Evolutionary conservation across 306 rosid genomes (phyloP).

Genomic region (Ormosia emarginata): DNA sequence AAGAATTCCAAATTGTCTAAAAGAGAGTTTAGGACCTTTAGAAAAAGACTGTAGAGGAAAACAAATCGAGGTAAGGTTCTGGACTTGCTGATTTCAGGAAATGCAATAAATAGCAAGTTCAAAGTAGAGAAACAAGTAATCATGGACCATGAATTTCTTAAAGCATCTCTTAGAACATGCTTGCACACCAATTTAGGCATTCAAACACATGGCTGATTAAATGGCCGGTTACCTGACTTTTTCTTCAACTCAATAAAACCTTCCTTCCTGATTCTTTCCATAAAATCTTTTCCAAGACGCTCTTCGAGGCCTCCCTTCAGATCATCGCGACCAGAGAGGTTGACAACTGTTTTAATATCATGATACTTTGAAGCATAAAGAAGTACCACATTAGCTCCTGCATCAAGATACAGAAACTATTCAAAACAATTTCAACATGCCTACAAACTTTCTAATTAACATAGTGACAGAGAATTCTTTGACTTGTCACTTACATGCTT

Average conservation of each 20-base stretch:
- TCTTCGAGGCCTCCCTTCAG: slow-evolving; percentile 50
- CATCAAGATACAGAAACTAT: slow-evolving; percentile 12
- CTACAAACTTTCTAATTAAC: not conserved
- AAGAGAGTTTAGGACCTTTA: not conserved
- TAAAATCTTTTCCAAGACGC: slow-evolving; percentile 51
- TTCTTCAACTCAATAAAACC: slow-evolving; percentile 62
- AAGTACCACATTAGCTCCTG: slow-evolving; percentile 76
- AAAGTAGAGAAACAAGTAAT: slow-evolving; percentile 4
- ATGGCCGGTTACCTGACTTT: slow-evolving; percentile 45
- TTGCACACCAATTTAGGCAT: not conserved
- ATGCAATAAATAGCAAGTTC: not conserved
- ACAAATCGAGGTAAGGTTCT: not conserved
- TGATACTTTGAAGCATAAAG: slow-evolving; percentile 68
- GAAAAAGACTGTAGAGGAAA: not conserved
- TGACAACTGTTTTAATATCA: slow-evolving; percentile 56
- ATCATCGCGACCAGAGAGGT: slow-evolving; percentile 76
- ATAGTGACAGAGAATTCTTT: not conserved
- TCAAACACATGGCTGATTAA: not conserved
- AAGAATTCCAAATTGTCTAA: not conserved
- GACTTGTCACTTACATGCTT: not conserved
- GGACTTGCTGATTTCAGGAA: not conserved
- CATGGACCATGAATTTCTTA: not conserved
- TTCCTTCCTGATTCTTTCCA: slow-evolving; percentile 55
- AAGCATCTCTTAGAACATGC: slow-evolving; percentile 5
- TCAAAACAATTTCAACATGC: slow-evolving; percentile 5